phyloP scores from a whole-genome alignment of 768 basidiomycete species.

The Filobasidium floriforme region DNA sequence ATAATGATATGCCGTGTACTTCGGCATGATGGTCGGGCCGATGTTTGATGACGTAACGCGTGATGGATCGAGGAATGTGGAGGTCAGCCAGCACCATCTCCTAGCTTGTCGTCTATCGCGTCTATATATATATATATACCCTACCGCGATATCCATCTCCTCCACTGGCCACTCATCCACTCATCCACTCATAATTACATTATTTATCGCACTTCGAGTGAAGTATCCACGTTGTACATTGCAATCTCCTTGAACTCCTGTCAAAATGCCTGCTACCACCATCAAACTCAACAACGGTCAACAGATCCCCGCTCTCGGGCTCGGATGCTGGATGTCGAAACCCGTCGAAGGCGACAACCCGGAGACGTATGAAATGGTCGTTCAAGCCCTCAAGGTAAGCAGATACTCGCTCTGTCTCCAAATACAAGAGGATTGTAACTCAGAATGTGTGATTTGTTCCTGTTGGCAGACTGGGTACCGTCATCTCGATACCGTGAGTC shows the following conservation, averaged over 20 bases:
- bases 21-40: too few relatives aligned
- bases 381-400: conserved; percentile 8
- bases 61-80: too few relatives aligned
- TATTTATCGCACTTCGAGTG: too few relatives aligned
- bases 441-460: neutral
- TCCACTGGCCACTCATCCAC: too few relatives aligned
- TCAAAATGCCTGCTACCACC: neutral
- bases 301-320: conserved; percentile 17
- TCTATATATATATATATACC: too few relatives aligned
- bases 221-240: too few relatives aligned
- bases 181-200: too few relatives aligned
- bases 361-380: conserved; percentile 21
- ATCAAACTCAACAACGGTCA: conserved; percentile 21
- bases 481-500: conserved; percentile 19
- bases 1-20: too few relatives aligned
- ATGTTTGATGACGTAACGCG: too few relatives aligned
- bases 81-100: too few relatives aligned
- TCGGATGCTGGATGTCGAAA: conserved; percentile 22
- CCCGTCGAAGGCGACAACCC: conserved; percentile 15
- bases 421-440: neutral
- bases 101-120: too few relatives aligned
- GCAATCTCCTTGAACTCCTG: neutral
- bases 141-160: too few relatives aligned
- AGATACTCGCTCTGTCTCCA: neutral
- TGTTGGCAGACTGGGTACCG: conserved; percentile 15